A percentile compares a stretch with the other conserved stretches of the same genome.
These are phyloP conservation scores for Sporisorium reilianum DNA, from an alignment of 1,284 basidiomycete species.

Conservation along the genomic window DNA sequence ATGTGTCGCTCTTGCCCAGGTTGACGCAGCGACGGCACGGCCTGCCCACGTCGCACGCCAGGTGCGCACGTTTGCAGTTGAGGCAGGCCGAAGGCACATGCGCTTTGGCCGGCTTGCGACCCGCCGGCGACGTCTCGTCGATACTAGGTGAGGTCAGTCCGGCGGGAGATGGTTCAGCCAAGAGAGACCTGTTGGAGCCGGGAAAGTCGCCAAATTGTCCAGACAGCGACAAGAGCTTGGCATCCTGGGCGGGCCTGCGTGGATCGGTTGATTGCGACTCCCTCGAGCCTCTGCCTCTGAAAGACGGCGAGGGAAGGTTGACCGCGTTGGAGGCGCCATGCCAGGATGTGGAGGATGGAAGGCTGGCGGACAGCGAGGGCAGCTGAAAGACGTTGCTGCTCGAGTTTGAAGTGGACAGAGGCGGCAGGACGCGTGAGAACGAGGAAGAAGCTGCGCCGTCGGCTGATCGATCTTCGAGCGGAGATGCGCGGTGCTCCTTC, in stretches of 20 bases:
- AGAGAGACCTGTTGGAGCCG: conserved; percentile 5
- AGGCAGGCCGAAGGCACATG: conserved; percentile 59
- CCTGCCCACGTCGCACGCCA: conserved; percentile 58
- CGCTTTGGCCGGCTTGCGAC: conserved; percentile 53
- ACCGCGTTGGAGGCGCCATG: conserved; percentile 13
- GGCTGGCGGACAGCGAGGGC: conserved; percentile 38
- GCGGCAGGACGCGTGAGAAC: conserved; percentile 41
- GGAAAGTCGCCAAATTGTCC: conserved; percentile 23
- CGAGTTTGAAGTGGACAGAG: conserved; percentile 24
- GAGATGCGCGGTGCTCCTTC: conserved; percentile 33
- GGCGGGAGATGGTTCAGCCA: conserved; percentile 2
- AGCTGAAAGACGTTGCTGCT: conserved; percentile 35
- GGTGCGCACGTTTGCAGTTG: conserved; percentile 61
- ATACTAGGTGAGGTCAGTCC: conserved; percentile 20
- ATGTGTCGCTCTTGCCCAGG: conserved; percentile 60
- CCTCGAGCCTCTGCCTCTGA: conserved; percentile 18
- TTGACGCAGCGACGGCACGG: conserved; percentile 60
- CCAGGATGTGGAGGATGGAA: conserved; percentile 38
- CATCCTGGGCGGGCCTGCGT: conserved; percentile 16
- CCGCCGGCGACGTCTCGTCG: conserved; percentile 20
- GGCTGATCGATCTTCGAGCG: conserved; percentile 36
- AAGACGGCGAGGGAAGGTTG: conserved; percentile 5
- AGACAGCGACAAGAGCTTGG: conserved; percentile 23
- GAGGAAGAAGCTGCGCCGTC: conserved; percentile 17
- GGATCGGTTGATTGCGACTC: conserved; percentile 5